These are phyloP conservation scores for Backusella tarrabulga DNA, from an alignment of 192 early-diverging fungal species.

Conservation along the genomic window DNA sequence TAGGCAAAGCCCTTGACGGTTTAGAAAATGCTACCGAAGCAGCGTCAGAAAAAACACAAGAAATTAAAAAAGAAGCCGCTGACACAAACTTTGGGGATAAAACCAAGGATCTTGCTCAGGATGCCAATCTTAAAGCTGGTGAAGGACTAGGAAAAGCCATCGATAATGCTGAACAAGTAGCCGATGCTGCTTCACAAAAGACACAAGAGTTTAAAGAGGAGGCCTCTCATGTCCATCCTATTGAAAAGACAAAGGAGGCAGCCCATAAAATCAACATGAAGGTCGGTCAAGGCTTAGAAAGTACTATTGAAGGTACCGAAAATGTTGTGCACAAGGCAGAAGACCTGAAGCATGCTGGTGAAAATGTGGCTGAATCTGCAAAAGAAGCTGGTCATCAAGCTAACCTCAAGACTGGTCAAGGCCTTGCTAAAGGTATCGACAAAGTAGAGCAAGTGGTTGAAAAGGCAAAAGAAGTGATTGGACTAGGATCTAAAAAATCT, in stretches of 20 bases:
- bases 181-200: slow-evolving; percentile 10
- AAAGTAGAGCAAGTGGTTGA: slow-evolving; percentile 17
- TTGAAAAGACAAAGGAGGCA: slow-evolving; percentile 9
- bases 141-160: not conserved
- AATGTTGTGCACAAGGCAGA: not conserved
- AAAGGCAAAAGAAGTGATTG: slow-evolving; percentile 24
- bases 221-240: not conserved
- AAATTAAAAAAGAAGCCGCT: slow-evolving; percentile 12
- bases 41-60: slow-evolving; percentile 13
- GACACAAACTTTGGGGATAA: not conserved
- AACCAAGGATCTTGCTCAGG: not conserved
- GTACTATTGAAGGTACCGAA: not conserved
- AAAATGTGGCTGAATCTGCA: not conserved
- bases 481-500: slow-evolving; percentile 23
- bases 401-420: slow-evolving; percentile 23
- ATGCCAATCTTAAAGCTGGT: slow-evolving; percentile 8
- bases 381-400: slow-evolving; percentile 17
- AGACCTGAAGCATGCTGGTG: not conserved
- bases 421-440: slow-evolving; percentile 24
- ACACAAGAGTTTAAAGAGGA: slow-evolving; percentile 14
- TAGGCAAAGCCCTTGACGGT: not conserved
- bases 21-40: not conserved
- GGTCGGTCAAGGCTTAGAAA: not conserved
- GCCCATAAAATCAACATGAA: slow-evolving; percentile 12
- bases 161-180: not conserved